Evolutionary conservation across 352 stramenopile species (phyloP), one percentile per base, ranked within the genome.

Genomic region (Pythium monospermum): DNA sequence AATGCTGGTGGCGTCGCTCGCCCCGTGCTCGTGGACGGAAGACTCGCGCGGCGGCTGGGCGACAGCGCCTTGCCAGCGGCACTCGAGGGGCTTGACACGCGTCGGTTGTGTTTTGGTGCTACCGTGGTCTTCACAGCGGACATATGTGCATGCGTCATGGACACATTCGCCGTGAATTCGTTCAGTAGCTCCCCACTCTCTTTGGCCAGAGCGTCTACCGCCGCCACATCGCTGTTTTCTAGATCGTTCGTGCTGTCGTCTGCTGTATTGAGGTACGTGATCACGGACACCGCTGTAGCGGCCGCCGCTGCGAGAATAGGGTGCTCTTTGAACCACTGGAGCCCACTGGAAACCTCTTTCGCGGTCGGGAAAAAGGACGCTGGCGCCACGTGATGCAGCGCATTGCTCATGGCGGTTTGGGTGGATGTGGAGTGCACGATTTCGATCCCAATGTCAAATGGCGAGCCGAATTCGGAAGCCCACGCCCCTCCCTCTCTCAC

Each of bases 251-350:
- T n/a, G n/a, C n/a, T 41, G 48, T 65, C 50, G 26, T 74, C 61
- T 15, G 61, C 58, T 11, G 78, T 68, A 59, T 87, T 85, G 40
- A 83, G 65, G 58, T 90, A 92, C 38, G 81, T 92, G 65, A 92
- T 86, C 48, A 91, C 74, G 13, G 78, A 91, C 38, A 94, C 79
- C 36, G 83, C 78, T 1, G 83, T 90, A 46, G 81, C 83, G 16
- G 83, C 83, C 1, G 78, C 83, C 1, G 81, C 77, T 22, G 79
- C 81, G 22, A 91, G 69, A 39, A 94, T 75, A 23, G 83, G 83
- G 55, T 94, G 83, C 49, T 94, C 81, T 48, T 84, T 85, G 53
- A 91, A 87, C 83, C 83, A 94, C 59, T 91, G 80, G 28, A 94
- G 56, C 7, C 83, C 81, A 36, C 74, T 85, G 1, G 77, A 88